Evolutionary conservation across 768 basidiomycete species (phyloP), one percentile per base, ranked within the genome.

Genomic region (Daedalea quercina): DNA sequence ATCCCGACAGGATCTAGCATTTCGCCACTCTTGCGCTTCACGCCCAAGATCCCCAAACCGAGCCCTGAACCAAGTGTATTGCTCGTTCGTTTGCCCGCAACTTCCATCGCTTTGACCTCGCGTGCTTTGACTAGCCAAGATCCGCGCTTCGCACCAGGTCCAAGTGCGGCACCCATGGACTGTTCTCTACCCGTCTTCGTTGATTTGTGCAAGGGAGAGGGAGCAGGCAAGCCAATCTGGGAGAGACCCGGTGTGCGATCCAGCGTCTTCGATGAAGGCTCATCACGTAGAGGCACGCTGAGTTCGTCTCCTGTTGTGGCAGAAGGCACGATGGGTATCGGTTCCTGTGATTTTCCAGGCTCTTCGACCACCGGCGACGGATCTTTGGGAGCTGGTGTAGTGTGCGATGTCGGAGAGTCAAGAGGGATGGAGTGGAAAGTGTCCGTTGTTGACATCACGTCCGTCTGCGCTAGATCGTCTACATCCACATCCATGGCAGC

Each of bases 61-160:
- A 54, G 23, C 25, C 37, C 47, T 54, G 41, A 35, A 26, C 47
- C 37, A 26, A 55, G 41, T 3, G 47, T 35, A 47, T 53, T 51
- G n/a, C 35, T 49, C 17, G 52, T 43, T 13, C 60, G 53, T 40
- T 61, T 58, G 24, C 45, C 53, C 2, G 55, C 56, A 24, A 9
- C 58, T 54, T 68, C 68, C 47, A 65, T 25, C 59, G 70, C 72
- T 61, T 88, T 88, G 62, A 81, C 69, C 17, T 85, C 85, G 33
- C 87, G 75, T 13, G 84, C 89, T 60, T 87, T 88, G 67, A 79
- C 80, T 50, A 91, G 66, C 89, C 89, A 90, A 2, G 89, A 90
- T 9, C 85, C 85, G 28, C 88, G 80, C 60, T 87, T 89, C 2
- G 79, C 80, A 15, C 54, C 60, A 9, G 66, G 72, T 3, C 40